Conservation (phyloP, 768 basidiomycete genomes). For the Trametes sanguinea region DNA sequence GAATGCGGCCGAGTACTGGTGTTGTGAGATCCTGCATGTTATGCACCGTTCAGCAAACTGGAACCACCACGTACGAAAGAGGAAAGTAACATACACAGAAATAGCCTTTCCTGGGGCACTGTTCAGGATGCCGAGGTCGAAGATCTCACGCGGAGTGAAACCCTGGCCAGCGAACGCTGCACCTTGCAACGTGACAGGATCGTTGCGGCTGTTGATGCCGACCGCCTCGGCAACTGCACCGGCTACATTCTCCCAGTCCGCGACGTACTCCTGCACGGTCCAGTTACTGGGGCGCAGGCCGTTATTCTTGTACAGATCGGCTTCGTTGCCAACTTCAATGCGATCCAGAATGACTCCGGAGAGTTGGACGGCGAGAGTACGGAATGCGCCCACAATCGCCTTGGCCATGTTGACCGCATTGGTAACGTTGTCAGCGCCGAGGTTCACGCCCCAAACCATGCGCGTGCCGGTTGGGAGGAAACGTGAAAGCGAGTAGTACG, state of each 20-base stretch:
- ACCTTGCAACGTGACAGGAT: conserved; percentile 29
- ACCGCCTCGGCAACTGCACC: conserved; percentile 27
- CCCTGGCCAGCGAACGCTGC: conserved; percentile 32
- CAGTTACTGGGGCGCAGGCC: conserved; percentile 30
- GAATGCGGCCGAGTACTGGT: conserved; percentile 58
- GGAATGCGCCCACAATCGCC: conserved; percentile 35
- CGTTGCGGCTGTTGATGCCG: conserved; percentile 18
- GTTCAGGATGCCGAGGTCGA: conserved; percentile 51
- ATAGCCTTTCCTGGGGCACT: conserved; percentile 52
- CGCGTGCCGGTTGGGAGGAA: conserved; percentile 57
- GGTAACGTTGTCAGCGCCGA: conserved; percentile 43
- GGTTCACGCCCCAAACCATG: conserved; percentile 69
- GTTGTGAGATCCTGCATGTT: conserved; percentile 44
- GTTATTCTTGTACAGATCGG: conserved; percentile 37
- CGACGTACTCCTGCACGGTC: conserved; percentile 33
- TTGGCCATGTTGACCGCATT: conserved; percentile 37
- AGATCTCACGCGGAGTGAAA: conserved; percentile 65
- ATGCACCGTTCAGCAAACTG: background rate
- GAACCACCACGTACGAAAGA: background rate
- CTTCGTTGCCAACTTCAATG: conserved; percentile 38
- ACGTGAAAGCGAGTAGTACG: conserved; percentile 53
- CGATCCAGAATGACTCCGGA: conserved; percentile 34
- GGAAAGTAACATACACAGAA: conserved; percentile 45
- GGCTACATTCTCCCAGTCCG: conserved; percentile 32
- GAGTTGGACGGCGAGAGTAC: conserved; percentile 21